These are phyloP conservation scores for Jaltomata sinuosa DNA, from an alignment of 257 asterid species.

Conservation along the genomic window DNA sequence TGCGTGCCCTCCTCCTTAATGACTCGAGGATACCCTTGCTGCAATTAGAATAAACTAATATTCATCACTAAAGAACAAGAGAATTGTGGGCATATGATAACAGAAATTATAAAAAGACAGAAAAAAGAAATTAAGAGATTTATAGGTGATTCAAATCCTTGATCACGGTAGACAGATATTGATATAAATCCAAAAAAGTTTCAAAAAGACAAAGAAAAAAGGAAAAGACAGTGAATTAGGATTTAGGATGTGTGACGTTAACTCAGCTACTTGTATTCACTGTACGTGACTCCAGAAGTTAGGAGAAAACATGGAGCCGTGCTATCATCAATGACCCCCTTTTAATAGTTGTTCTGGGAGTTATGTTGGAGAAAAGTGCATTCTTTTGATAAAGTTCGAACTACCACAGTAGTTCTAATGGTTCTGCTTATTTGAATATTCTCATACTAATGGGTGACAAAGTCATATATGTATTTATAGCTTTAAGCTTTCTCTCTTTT, in stretches of 20 bases:
- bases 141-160: neutral
- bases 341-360: neutral
- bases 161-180: neutral
- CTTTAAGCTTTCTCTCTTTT: neutral
- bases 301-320: neutral
- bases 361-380: neutral
- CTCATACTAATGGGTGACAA: neutral
- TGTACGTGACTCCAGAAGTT: neutral
- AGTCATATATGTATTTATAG: neutral
- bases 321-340: neutral
- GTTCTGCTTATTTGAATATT: neutral
- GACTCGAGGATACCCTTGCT: constrained; percentile 93
- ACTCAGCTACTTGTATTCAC: neutral
- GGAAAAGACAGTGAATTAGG: neutral
- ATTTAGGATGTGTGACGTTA: neutral
- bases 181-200: neutral
- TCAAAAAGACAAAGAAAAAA: neutral
- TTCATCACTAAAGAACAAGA: neutral
- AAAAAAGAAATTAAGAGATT: neutral
- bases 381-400: neutral
- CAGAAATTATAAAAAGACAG: neutral
- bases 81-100: neutral
- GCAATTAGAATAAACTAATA: constrained; percentile 12
- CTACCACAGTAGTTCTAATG: neutral
- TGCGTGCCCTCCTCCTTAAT: constrained; percentile 80